Base-by-base conservation (phyloP, 1,139 yeast species). In the Blastobotrys proliferans region DNA sequence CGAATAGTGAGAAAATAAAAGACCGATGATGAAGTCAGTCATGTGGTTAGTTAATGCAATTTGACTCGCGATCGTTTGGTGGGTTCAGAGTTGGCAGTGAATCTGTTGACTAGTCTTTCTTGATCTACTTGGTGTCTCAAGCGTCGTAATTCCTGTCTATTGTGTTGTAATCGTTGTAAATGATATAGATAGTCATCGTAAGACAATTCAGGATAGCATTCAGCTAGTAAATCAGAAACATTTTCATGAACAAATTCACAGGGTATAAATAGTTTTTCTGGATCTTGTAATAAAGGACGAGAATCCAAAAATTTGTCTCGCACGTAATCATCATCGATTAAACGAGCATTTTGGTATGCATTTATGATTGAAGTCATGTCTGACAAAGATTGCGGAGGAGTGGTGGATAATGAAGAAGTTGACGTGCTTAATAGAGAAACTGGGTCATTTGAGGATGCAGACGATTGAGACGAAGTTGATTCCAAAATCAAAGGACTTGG, bases 191-290 rank as follows among this genome's bases (percentile, higher is more conserved):
- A 54, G 13, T 51, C 38, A 11, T 50, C 52, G 24, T 46, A 48
- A 18, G 41, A 27, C 17, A 57, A 41, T 9, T 45, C 46, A 1
- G 56, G 57, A 43, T 57, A 57, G 42, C 47, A 39, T 29, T 47
- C 48, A 9, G 40, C 39, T 27, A 57, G 50, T 39, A 56, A 44
- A 26, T 51, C 54, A 27, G 55, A 55, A 29, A 57, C 49, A 17
- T 42, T 34, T 6, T 51, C 53, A 33, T 54, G 51, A 22, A 55
- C 55, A 1, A 60, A 60, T 2, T 48, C 44, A 27, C 53, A 43
- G 18, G 58, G 58, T 19, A 56, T 50, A 31, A 53, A 53, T 6
- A 61, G 60, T 32, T 44, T 44, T 6, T 54, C 55, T n/a, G 59
- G 59, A 43, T 57, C 62, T 1, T 52, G 55, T 24, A 57, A 44